phyloP scores from a whole-genome alignment of 768 basidiomycete species.

The Amanita fuliginea region DNA sequence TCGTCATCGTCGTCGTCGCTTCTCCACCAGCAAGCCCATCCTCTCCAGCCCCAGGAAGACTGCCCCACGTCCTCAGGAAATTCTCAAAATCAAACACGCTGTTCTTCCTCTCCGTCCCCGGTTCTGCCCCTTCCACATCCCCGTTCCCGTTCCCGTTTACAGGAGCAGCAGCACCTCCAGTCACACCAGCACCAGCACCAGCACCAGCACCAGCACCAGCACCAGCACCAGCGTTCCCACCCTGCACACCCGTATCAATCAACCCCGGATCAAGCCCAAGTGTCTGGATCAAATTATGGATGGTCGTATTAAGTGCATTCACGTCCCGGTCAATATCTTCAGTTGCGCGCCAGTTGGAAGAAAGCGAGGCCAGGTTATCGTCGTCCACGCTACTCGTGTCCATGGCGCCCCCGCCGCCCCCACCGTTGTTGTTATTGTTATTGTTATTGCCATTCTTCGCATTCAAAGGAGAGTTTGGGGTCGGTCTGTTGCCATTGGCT shows the following conservation, averaged over 20 bases:
- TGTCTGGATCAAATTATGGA: constrained; percentile 62
- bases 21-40: not conserved
- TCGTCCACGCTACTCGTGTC: too few relatives aligned
- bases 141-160: not conserved
- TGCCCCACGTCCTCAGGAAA: constrained; percentile 8
- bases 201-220: not conserved
- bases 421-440: too few relatives aligned
- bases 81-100: not conserved
- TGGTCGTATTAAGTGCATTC: constrained; percentile 52
- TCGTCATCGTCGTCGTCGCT: not conserved
- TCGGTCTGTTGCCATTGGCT: constrained; percentile 1
- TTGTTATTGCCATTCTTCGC: not conserved
- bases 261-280: constrained; percentile 50
- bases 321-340: constrained; percentile 65
- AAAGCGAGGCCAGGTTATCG: constrained; percentile 18
- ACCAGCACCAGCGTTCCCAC: not conserved
- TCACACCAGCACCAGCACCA: not conserved
- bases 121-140: not conserved
- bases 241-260: constrained; percentile 11
- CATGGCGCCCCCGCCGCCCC: too few relatives aligned
- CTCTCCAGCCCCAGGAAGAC: not conserved
- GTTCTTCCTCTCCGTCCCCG: not conserved
- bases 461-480: too few relatives aligned
- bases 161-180: not conserved
- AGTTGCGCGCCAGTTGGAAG: constrained; percentile 46